Evolutionary conservation across 352 stramenopile genomes (phyloP), one percentile per base, ranked within the genome.

Genomic region (Phytophthora citricola): DNA sequence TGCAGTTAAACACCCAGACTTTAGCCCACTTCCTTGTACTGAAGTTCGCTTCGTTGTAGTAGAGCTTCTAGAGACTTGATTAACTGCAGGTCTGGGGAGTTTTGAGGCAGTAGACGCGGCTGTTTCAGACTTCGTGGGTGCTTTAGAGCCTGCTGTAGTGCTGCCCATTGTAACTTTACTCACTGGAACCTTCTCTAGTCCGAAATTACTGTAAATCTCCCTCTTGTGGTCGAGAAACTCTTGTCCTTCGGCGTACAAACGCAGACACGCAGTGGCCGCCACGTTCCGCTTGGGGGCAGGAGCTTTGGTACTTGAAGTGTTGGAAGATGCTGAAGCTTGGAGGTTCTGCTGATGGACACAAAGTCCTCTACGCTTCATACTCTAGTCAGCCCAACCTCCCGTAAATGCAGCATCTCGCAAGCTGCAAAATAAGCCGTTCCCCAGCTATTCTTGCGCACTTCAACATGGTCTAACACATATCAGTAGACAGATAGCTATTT

Each of bases 191-290:
- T 65, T 64, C 4, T 71, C 53, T 2, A 89, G 63, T 1, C 84
- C 81, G 54, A 90, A 93, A 38, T 86, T 73, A 40, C 73, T 73
- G 40, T 81, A 89, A 2, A 93, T 68, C 5, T 74, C 68, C 51
- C 89, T 69, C 54, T 89, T 90, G 66, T 91, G 77, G 27, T 81
- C 66, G 26, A 78, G 66, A n/a, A 82, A 53, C 40, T 83, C 75
- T 44, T 79, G 75, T 15, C 71, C 84, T 46, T 91, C 80, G 0
- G 77, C 68, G 52, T 91, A 93, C 38, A 93, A 61, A 10, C 84
- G 72, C 22, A 79, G 69, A 58, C 79, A 86, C 17, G 76, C 73
- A 1, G 67, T 70, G 10, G 66, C 14, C 12, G 72, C 40, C 22
- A 71, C 32, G 49, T 50, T 53, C 29, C 49, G 50, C 11, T 32